A percentile compares a stretch with the other conserved stretches of the same genome.
phyloP scores from a whole-genome alignment of 305 asterid species.

The Fraxinus dipetala region DNA sequence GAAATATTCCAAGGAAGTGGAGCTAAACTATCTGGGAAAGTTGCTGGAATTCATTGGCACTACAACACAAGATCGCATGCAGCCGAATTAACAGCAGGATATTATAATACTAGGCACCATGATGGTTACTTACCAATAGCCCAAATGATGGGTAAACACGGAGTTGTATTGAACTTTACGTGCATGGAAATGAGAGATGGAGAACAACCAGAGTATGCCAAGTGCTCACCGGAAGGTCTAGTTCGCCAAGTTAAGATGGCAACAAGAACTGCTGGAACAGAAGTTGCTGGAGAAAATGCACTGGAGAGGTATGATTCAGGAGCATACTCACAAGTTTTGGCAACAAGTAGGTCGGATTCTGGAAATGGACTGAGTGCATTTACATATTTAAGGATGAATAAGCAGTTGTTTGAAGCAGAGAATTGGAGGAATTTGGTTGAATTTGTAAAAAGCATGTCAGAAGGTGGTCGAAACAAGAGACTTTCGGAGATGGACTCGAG shows the following conservation, averaged over 20 bases:
- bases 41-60: conserved; percentile 95
- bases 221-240: conserved; percentile 86
- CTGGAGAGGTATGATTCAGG: conserved; percentile 80
- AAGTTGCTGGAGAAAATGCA: conserved; percentile 92
- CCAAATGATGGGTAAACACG: conserved; percentile 61
- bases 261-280: conserved; percentile 47
- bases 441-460: conserved; percentile 71
- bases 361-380: conserved; percentile 71
- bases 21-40: conserved; percentile 76
- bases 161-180: conserved; percentile 68
- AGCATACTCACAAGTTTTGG: conserved; percentile 63
- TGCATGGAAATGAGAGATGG: conserved; percentile 92
- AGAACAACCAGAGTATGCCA: conserved; percentile 66
- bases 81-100: conserved; percentile 86
- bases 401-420: conserved; percentile 64
- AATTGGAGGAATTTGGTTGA: conserved; percentile 75
- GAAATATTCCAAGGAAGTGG: conserved; percentile 64
- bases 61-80: conserved; percentile 87
- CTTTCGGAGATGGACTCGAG: conserved; percentile 54
- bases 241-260: conserved; percentile 81
- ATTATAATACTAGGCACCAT: conserved; percentile 67
- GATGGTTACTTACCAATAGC: conserved; percentile 89
- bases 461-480: conserved; percentile 53
- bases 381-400: conserved; percentile 81
- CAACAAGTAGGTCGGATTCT: conserved; percentile 58